Conservation (phyloP, 2,329 filamentous ascomycete genomes). For the Phialophora macrospora region DNA sequence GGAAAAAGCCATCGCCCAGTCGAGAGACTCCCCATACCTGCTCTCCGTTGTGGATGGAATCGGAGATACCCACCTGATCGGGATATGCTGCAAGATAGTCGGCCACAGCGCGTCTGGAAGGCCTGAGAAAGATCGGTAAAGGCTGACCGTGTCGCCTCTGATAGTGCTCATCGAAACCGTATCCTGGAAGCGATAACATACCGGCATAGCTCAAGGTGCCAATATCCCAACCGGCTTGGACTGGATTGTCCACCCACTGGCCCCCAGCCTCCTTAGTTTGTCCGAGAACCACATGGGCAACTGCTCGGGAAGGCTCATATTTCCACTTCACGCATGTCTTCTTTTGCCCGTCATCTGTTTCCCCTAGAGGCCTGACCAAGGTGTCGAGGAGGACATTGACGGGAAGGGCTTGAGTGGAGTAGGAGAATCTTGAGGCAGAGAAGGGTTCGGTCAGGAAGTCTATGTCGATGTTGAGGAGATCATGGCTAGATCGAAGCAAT, state of each 20-base stretch:
- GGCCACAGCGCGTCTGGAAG: constrained; percentile 60
- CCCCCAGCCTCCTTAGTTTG: constrained; percentile 58
- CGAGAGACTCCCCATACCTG: constrained; percentile 53
- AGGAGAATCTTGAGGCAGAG: constrained; percentile 60
- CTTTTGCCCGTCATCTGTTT: constrained; percentile 59
- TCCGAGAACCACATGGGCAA: constrained; percentile 61
- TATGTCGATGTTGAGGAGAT: constrained; percentile 56
- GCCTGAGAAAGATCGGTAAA: constrained; percentile 59
- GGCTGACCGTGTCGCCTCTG: constrained; percentile 47
- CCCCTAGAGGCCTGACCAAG: constrained; percentile 62
- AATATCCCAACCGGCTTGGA: constrained; percentile 60
- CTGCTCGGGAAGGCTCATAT: constrained; percentile 55
- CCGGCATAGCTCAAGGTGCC: constrained; percentile 66
- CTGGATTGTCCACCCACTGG: constrained; percentile 63
- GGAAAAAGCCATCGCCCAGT: constrained; percentile 54
- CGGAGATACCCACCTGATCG: constrained; percentile 56
- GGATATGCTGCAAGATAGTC: constrained; percentile 62
- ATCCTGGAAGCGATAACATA: constrained; percentile 65
- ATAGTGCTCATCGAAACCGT: constrained; percentile 61
- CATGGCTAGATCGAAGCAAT: constrained; percentile 50
- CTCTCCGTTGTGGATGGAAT: constrained; percentile 52
- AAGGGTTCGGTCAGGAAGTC: constrained; percentile 62
- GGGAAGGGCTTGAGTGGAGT: constrained; percentile 65
- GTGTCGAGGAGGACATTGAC: constrained; percentile 66
- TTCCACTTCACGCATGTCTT: constrained; percentile 61